phyloP scores from a whole-genome alignment of 2,329 filamentous ascomycete genomes.

The Fusarium compactum region DNA sequence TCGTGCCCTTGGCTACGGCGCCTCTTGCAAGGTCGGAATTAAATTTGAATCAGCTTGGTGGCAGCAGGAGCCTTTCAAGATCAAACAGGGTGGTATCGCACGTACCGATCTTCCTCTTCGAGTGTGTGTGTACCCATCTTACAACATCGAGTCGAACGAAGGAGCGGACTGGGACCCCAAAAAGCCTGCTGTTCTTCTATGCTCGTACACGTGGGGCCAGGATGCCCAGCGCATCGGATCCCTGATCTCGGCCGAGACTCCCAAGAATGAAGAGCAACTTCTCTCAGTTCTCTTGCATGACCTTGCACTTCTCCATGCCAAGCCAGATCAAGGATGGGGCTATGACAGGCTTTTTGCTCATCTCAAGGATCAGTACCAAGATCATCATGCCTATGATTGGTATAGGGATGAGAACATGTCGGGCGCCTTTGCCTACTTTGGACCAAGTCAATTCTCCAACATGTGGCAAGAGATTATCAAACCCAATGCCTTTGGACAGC shows the following conservation, averaged over 20 bases:
- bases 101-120: constrained; percentile 50
- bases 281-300: not conserved
- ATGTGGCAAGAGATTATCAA: constrained; percentile 45
- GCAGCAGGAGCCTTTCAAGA: constrained; percentile 19
- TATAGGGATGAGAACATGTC: constrained; percentile 42
- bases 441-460: constrained; percentile 37
- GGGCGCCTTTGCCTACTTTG: constrained; percentile 42
- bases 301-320: not conserved
- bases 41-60: constrained; percentile 53
- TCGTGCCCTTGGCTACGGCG: constrained; percentile 48
- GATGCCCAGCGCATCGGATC: constrained; percentile 37
- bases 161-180: constrained; percentile 5
- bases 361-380: constrained; percentile 18
- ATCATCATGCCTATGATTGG: constrained; percentile 41
- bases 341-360: constrained; percentile 2
- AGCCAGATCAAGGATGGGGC: not conserved
- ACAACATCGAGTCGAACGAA: constrained; percentile 33
- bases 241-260: constrained; percentile 12
- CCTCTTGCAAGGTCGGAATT: constrained; percentile 48
- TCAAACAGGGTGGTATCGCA: constrained; percentile 16
- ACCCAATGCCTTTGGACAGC: constrained; percentile 38
- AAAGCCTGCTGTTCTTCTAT: constrained; percentile 34
- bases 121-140: constrained; percentile 51
- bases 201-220: constrained; percentile 40
- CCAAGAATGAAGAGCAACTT: not conserved